Evolutionary conservation across 2,329 filamentous ascomycete species (phyloP), one percentile per base, ranked within the genome.

Genomic region (Paecilomyces sp.): DNA sequence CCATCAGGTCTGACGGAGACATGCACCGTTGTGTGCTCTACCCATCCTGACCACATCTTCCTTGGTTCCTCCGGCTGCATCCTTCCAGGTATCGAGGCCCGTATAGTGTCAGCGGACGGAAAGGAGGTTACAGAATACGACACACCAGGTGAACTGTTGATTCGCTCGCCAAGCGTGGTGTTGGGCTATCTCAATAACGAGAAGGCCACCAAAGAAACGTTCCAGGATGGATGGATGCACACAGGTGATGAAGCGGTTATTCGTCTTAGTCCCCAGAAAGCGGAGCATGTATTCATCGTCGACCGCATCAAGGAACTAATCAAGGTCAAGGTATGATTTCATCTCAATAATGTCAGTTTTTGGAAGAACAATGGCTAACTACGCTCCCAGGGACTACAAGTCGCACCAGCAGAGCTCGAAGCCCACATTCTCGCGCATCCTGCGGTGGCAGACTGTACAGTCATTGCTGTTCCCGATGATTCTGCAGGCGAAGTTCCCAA

Each of bases 111-210:
- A 3, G 72, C 79, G 1, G 88, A 92, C 61, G 90, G 89, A 1
- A 78, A 80, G 5, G 90, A 94, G 69, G 82, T 94, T 58, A 88
- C 83, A 0, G 82, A 78, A 7, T 86, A 89, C 65, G 85, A 93
- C 62, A 84, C 86, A 54, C 89, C 88, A 0, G 92, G 92, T 36
- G 92, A 97, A 74, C 82, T 97, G 13, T 81, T 90, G 18, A 83
- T 96, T 24, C 89, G 91, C 70, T 85, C 85, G 0, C 92, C 91
- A 0, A 87, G 87, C 0, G 84, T 95, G 1, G 86, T 89, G 0
- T 75, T 96, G 0, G 92, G 92, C 0, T 97, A 97, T 66, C 77
- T 96, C 57, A 89, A 95, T 76, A 96, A 96, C 69, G 86, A 89
- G 53, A 88, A 89, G 68, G 91, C 92, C 2, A 95, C 87, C 22